Evolutionary conservation across 2,329 filamentous ascomycete species (phyloP).

Genomic region (Claviceps purpurea): DNA sequence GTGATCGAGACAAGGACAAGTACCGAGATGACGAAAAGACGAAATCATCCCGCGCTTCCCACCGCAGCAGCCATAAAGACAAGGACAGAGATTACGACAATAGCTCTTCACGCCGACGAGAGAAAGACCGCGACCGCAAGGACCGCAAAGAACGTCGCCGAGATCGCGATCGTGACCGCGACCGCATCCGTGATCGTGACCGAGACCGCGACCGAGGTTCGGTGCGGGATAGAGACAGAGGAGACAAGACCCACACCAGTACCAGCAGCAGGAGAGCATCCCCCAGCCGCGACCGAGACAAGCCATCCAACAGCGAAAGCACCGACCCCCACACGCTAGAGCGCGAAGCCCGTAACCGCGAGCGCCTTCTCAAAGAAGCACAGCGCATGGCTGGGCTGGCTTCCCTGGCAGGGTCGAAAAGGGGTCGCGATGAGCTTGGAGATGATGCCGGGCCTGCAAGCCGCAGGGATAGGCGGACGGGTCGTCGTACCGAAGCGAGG

Average conservation of each 20-base stretch:
- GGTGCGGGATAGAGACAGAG: conserved; percentile 19
- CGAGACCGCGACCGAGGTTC: conserved; percentile 9
- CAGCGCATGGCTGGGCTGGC: conserved; percentile 47
- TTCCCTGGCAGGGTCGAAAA: conserved; percentile 33
- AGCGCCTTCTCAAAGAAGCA: conserved; percentile 54
- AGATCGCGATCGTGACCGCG: conserved; percentile 14
- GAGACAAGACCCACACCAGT: conserved; percentile 15
- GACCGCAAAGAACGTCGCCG: conserved; percentile 24
- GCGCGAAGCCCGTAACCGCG: conserved; percentile 51
- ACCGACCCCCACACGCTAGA: conserved; percentile 55
- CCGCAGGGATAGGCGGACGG: conserved; percentile 27
- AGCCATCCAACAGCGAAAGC: conserved; percentile 14
- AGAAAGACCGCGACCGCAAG: conserved; percentile 24
- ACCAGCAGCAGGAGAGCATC: conserved; percentile 23
- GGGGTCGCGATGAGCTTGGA: conserved; percentile 33
- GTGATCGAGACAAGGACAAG: conserved; percentile 31
- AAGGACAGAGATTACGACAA: conserved; percentile 27
- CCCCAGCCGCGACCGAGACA: conserved; percentile 22
- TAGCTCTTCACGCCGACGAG: conserved; percentile 17
- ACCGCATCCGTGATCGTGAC: conserved; percentile 14
- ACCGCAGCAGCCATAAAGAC: conserved; percentile 22
- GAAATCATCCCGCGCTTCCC: conserved; percentile 26
- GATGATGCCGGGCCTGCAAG: conserved; percentile 20
- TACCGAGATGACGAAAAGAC: conserved; percentile 30
- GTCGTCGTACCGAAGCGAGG: conserved; percentile 35